phyloP scores from a whole-genome alignment of 2,329 filamentous ascomycete genomes.

The Ophiostoma sp. region DNA sequence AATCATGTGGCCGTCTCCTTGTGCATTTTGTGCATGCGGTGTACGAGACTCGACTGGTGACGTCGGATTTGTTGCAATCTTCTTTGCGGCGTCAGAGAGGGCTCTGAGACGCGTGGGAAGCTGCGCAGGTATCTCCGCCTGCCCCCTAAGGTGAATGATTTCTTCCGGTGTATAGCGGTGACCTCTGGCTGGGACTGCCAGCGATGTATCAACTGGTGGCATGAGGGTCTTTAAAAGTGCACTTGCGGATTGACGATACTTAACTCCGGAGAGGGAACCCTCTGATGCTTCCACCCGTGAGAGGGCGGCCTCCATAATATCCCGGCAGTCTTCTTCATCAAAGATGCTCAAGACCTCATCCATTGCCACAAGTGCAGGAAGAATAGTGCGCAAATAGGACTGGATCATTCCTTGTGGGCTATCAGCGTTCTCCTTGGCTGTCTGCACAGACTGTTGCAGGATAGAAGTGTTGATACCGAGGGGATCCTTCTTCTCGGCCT shows the following conservation, averaged over 20 bases:
- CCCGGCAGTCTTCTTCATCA: background rate
- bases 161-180: constrained; percentile 4
- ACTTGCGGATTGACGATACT: background rate
- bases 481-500: background rate
- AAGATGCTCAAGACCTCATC: constrained; percentile 8
- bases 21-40: background rate
- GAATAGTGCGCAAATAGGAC: constrained; percentile 8
- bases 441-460: background rate
- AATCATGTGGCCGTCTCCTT: no score
- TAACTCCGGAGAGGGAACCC: no score
- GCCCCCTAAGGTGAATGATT: constrained; percentile 5
- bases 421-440: background rate
- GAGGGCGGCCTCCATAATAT: background rate
- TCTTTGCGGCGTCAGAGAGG: background rate
- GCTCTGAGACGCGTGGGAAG: background rate
- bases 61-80: background rate
- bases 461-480: background rate
- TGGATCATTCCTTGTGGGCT: background rate
- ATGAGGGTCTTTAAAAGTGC: background rate
- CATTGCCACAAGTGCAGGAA: constrained; percentile 19
- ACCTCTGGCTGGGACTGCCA: no score
- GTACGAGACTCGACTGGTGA: background rate
- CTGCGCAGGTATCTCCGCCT: background rate
- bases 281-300: background rate
- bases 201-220: background rate